A percentile compares a stretch with the other conserved stretches of the same genome.
These are phyloP conservation scores for Tricholoma saponaceum DNA, from an alignment of 768 basidiomycete genomes.

Conservation along the genomic window DNA sequence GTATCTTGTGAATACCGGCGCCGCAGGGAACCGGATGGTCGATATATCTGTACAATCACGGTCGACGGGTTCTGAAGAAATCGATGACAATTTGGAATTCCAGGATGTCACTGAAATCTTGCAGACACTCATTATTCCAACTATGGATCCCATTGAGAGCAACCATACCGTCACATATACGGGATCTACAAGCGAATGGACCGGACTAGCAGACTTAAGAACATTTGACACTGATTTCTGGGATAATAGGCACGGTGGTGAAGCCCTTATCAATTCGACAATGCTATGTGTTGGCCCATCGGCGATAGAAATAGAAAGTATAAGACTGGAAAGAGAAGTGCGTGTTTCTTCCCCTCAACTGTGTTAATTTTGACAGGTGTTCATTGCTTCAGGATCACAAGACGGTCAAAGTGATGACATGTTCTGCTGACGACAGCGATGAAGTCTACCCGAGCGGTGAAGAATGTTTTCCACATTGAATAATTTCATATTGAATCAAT, in stretches of 20 bases:
- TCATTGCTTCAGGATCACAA: conserved; percentile 32
- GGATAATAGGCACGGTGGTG: conserved; percentile 48
- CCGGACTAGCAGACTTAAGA: conserved; percentile 47
- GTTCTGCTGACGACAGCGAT: conserved; percentile 45
- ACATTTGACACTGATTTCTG: conserved; percentile 51
- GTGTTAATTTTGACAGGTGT: background rate
- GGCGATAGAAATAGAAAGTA: conserved; percentile 46
- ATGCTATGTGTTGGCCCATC: conserved; percentile 55
- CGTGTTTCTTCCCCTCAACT: conserved; percentile 7
- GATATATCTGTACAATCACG: conserved; percentile 79
- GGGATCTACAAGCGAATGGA: conserved; percentile 34
- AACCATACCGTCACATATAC: conserved; percentile 53
- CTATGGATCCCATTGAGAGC: conserved; percentile 56
- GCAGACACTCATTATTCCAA: conserved; percentile 63
- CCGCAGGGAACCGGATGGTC: conserved; percentile 65
- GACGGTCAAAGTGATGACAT: conserved; percentile 45
- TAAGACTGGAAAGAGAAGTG: conserved; percentile 48
- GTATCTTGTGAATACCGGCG: conserved; percentile 56
- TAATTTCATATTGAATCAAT: background rate
- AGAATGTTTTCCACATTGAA: conserved; percentile 2
- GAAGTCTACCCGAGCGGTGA: conserved; percentile 46
- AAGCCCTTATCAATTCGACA: conserved; percentile 51
- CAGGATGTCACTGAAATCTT: conserved; percentile 55
- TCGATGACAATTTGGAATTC: conserved; percentile 19
- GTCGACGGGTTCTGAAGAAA: conserved; percentile 26